phyloP scores from a whole-genome alignment of 116 monocot genomes.

The Thalassia testudinum region DNA sequence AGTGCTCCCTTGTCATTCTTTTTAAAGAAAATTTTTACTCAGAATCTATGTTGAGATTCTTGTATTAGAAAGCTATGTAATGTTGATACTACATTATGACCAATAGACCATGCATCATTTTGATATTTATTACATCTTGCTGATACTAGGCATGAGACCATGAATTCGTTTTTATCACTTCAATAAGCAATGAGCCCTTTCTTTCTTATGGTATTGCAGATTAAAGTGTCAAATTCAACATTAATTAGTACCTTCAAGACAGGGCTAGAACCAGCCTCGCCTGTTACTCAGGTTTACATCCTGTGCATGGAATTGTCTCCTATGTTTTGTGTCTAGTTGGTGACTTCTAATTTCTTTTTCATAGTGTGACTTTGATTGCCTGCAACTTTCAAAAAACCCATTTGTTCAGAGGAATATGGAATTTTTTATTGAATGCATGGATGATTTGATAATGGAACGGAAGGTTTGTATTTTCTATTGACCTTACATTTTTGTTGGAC shows the following conservation, averaged over 20 bases:
- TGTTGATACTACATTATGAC: no score
- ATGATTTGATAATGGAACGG: slow-evolving; percentile 87
- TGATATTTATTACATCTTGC: no score
- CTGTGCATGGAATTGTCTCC: background rate
- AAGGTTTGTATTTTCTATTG: slow-evolving; percentile 32
- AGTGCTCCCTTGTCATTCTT: no score
- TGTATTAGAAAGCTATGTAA: no score
- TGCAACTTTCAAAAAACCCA: slow-evolving; percentile 68
- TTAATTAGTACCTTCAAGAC: slow-evolving; percentile 92
- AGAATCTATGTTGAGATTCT: no score
- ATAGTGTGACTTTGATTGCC: slow-evolving; percentile 89
- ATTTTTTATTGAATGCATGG: slow-evolving; percentile 98
- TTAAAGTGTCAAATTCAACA: slow-evolving; percentile 92
- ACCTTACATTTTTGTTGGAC: no score
- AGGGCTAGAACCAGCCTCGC: slow-evolving; percentile 83
- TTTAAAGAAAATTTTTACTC: no score
- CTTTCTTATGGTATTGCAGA: slow-evolving; percentile 25
- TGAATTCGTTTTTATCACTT: no score
- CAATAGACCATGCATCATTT: no score
- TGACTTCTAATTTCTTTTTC: background rate
- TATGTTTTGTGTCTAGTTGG: background rate
- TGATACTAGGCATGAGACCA: no score
- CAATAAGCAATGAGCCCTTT: background rate
- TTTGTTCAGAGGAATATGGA: slow-evolving; percentile 94
- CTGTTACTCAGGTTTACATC: slow-evolving; percentile 61